Evolutionary conservation across 1,139 yeast species (phyloP), one percentile per base, ranked within the genome.

Genomic region (Geotrichum candidum): DNA sequence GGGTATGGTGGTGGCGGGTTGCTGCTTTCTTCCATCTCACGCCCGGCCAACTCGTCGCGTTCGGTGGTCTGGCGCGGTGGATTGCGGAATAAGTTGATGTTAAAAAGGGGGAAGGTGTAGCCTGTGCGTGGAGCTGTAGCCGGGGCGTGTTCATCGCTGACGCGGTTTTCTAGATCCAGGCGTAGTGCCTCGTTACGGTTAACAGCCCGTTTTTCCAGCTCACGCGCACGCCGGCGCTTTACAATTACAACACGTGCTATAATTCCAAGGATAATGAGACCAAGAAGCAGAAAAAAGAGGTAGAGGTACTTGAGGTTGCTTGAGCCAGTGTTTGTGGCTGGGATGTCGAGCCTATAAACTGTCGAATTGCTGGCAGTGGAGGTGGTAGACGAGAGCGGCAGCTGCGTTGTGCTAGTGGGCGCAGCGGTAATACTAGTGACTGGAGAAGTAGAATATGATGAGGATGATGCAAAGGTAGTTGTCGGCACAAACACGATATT

Each of bases 1-100:
- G 69, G 69, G 57, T 68, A 68, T 6, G 71, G 70, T 18, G 71
- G 71, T 2, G 70, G 71, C 45, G 70, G 70, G 22, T 57, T 63
- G 29, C 35, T 45, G 7, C 31, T 59, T 29, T 63, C 63, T 50
- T 55, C 59, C 61, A 56, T 61, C 15, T 55, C 55, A 6, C 48
- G 46, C 5, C 48, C 46, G 13, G 56, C 15, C 25, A 13, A 54
- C 25, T 22, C 53, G 23, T 38, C n/a, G 11, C 35, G n/a, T 10
- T 33, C 53, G 13, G 29, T 25, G 29, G 46, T 31, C 7, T 45
- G 11, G n/a, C 33, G 51, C 3, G 59, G 33, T 2, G 61, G 63
- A 31, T 54, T 46, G 46, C 63, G 22, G n/a, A 58, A 57, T 22
- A 57, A 52, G 48, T 31, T 61, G 53, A 56, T 60, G 56, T 54